Conservation (phyloP, 208 protist genomes). For the Phytomonas serpens region DNA sequence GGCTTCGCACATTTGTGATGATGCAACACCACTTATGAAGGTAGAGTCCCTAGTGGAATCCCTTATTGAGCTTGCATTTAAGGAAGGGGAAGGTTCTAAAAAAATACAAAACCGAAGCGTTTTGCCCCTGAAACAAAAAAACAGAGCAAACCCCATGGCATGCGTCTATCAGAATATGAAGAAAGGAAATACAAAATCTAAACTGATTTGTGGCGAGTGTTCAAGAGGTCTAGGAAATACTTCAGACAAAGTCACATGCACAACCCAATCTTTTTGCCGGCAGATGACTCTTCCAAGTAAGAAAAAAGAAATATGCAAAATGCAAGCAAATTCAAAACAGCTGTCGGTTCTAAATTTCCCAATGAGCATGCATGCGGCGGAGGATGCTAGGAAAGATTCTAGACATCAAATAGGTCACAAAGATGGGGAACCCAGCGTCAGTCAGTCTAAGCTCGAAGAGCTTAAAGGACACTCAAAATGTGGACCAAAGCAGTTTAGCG, state of each 20-base stretch:
- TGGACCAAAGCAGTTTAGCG: neutral
- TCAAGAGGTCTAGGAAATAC: neutral
- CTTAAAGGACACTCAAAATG: neutral
- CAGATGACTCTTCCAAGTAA: neutral
- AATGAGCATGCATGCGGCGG: neutral
- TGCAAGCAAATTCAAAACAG: neutral
- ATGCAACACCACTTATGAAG: neutral
- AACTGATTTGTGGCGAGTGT: neutral
- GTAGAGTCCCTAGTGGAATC: neutral
- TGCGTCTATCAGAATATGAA: neutral
- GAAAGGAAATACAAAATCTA: neutral
- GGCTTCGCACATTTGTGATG: neutral
- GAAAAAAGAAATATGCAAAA: neutral
- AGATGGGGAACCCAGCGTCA: neutral
- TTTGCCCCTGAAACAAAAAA: neutral
- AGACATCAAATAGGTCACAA: neutral
- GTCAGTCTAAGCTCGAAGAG: neutral
- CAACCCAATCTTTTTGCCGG: neutral
- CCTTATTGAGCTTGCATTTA: neutral
- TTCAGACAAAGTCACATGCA: neutral
- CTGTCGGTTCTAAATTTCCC: neutral
- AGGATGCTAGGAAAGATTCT: neutral
- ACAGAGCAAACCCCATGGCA: neutral
- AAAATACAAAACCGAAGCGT: neutral
- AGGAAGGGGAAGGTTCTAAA: neutral